Evolutionary conservation across 2,329 filamentous ascomycete genomes (phyloP).

Genomic region (Arthrinium phaeospermum): DNA sequence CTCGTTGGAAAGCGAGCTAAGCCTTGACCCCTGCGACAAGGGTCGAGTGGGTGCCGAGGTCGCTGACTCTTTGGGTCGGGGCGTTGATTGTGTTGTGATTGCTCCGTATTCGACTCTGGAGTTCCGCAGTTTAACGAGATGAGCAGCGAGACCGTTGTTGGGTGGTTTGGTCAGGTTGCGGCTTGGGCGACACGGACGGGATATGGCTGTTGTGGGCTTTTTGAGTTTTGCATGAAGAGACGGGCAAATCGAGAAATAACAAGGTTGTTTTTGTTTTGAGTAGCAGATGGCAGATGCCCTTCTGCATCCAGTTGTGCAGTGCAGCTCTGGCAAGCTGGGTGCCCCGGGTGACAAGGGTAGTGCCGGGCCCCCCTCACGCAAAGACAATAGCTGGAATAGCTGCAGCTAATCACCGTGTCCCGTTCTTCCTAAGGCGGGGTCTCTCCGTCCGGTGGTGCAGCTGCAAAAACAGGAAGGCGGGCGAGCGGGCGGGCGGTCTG

Average conservation of each 20-base stretch:
- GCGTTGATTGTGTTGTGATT: background rate
- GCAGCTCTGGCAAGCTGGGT: background rate
- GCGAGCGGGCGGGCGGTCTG: background rate
- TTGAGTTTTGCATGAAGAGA: constrained; percentile 1
- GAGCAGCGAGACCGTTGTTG: background rate
- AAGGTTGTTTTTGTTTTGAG: constrained; percentile 9
- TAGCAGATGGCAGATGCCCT: background rate
- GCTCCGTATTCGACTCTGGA: background rate
- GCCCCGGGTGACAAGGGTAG: constrained; percentile 10
- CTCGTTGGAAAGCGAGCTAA: constrained; percentile 2
- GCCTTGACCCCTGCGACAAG: constrained; percentile 6
- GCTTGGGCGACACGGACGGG: background rate
- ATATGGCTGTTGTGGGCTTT: background rate
- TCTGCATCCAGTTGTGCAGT: constrained; percentile 3
- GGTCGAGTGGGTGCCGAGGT: background rate
- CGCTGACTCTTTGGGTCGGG: background rate
- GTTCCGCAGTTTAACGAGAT: background rate
- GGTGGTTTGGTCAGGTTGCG: background rate
- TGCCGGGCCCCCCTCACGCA: background rate
- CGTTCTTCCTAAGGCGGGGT: constrained; percentile 4
- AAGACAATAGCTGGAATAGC: background rate
- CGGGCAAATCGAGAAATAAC: background rate
- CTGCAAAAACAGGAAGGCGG: constrained; percentile 9
- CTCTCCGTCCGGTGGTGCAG: background rate
- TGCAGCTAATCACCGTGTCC: constrained; percentile 14